Conservation (phyloP, 148 eudicot species). For the Chenopodium berlandieri region DNA sequence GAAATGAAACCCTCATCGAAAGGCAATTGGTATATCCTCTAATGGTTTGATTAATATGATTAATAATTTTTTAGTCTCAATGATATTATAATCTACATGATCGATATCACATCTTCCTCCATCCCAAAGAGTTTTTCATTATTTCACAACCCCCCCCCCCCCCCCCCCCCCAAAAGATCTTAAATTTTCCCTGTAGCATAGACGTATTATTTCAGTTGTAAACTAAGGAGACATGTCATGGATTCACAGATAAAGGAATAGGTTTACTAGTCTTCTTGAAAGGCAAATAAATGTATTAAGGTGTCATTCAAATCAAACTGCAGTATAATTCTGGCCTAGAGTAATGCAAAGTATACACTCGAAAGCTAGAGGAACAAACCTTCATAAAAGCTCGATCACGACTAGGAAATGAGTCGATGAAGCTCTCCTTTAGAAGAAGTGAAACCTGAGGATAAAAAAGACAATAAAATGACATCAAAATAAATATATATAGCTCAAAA, state of each 20-base stretch:
- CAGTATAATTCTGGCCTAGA: not conserved
- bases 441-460: conserved; percentile 58
- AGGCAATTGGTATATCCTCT: too few species aligned
- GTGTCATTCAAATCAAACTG: not conserved
- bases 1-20: not conserved
- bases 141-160: not conserved
- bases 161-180: not conserved
- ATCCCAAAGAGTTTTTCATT: not conserved
- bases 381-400: conserved; percentile 91
- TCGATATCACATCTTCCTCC: not conserved
- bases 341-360: not conserved
- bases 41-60: not conserved
- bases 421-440: conserved; percentile 87
- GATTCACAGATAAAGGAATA: not conserved
- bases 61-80: not conserved
- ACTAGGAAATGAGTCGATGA: conserved; percentile 80
- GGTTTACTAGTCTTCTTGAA: not conserved
- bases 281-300: not conserved
- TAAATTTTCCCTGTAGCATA: too few species aligned
- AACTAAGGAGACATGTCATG: not conserved
- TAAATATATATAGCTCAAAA: not conserved
- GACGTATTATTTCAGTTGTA: not conserved
- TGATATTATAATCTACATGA: not conserved
- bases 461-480: not conserved
- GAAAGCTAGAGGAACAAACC: conserved; percentile 43